These are phyloP conservation scores for Trichopus zeylanicus DNA, from an alignment of 116 monocot species.

Conservation along the genomic window DNA sequence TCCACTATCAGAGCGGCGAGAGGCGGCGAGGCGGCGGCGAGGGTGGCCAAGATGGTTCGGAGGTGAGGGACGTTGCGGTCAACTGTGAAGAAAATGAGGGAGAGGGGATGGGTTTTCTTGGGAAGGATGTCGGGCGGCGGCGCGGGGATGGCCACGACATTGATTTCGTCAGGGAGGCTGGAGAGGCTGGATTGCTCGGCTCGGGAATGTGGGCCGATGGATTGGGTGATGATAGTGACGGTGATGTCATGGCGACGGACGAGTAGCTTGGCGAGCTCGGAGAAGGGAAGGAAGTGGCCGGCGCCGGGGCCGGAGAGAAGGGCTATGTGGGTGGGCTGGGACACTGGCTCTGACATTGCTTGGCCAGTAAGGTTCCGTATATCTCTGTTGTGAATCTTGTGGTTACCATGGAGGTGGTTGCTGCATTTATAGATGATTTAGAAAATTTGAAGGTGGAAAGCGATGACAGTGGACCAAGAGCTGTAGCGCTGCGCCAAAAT, in stretches of 20 bases:
- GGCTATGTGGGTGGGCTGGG: slow-evolving; percentile 10
- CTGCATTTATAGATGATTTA: too few species aligned
- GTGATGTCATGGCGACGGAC: slow-evolving; percentile 5
- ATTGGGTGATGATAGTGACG: slow-evolving; percentile 16
- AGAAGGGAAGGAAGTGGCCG: slow-evolving; percentile 27
- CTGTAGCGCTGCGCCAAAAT: too few species aligned
- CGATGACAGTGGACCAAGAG: too few species aligned
- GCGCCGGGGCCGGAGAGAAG: slow-evolving; percentile 19
- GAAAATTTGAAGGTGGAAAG: too few species aligned
- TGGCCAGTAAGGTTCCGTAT: too few species aligned
- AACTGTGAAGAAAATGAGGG: slow-evolving; percentile 4
- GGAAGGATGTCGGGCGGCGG: slow-evolving; percentile 7
- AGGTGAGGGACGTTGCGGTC: slow-evolving; percentile 6
- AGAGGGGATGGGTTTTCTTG: background rate
- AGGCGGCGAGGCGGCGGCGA: background rate
- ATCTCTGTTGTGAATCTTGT: too few species aligned
- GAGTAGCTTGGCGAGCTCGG: slow-evolving; percentile 12
- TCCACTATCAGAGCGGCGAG: slow-evolving; percentile 12
- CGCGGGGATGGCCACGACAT: slow-evolving; percentile 6
- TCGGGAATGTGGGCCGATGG: background rate
- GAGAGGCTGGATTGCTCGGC: background rate
- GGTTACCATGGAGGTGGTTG: too few species aligned
- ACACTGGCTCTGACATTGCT: too few species aligned
- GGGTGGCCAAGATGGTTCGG: background rate
- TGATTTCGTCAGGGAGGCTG: slow-evolving; percentile 4